Conservation (phyloP, 83 land plant genomes). For the Isoetes engelmannii region DNA sequence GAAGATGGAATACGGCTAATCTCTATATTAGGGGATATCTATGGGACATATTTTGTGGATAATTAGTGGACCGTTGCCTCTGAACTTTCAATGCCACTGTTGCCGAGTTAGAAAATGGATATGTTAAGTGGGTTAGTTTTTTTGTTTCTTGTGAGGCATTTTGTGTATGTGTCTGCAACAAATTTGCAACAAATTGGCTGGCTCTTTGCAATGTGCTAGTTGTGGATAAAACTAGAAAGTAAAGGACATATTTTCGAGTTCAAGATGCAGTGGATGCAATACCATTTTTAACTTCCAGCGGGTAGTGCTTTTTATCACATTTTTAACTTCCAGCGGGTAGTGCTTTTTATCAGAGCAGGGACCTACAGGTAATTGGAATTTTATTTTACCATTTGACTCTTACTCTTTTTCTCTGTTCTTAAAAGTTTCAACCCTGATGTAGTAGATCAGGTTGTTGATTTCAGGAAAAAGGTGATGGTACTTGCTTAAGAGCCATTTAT, state of each 20-base stretch:
- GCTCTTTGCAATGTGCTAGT: slow-evolving; percentile 19
- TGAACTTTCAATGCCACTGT: too few species aligned
- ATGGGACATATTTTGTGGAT: too few species aligned
- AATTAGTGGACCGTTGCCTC: too few species aligned
- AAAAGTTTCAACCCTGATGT: background rate
- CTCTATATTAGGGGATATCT: too few species aligned
- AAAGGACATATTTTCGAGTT: slow-evolving; percentile 29
- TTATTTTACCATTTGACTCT: background rate
- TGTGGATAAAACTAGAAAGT: slow-evolving; percentile 24
- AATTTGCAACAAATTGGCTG: too few species aligned
- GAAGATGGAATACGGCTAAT: too few species aligned
- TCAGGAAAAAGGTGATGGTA: too few species aligned
- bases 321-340: slow-evolving; percentile 29
- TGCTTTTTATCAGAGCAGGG: slow-evolving; percentile 32
- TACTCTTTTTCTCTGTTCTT: background rate
- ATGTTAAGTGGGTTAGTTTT: slow-evolving; percentile 34
- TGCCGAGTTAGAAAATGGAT: slow-evolving; percentile 17
- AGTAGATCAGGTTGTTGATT: background rate
- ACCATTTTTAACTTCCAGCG: too few species aligned
- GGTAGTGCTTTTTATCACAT: too few species aligned
- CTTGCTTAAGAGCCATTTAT: too few species aligned
- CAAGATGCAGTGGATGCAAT: slow-evolving; percentile 44
- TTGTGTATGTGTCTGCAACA: slow-evolving; percentile 25
- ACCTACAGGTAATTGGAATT: slow-evolving; percentile 23
- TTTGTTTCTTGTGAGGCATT: slow-evolving; percentile 35